Percentiles rank a stretch among this genome's conserved stretches.
These are phyloP conservation scores for Colletotrichum sp. DNA, from an alignment of 2,329 filamentous ascomycete genomes.

Conservation along the genomic window DNA sequence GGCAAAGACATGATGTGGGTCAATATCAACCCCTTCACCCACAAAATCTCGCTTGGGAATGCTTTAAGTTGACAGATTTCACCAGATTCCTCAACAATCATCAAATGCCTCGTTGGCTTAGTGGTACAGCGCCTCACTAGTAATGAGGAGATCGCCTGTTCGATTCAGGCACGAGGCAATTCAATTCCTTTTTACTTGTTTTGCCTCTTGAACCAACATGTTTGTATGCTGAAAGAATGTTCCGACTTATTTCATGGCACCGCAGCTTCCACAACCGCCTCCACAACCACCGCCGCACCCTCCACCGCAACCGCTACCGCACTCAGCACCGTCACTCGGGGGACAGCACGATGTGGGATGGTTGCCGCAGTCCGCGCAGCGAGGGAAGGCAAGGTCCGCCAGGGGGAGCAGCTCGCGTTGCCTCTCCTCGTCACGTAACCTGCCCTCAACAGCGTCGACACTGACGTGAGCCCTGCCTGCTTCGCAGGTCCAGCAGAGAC, in stretches of 20 bases:
- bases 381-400: constrained; percentile 1
- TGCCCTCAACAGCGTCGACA: not conserved
- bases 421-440: not conserved
- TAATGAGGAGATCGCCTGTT: constrained; percentile 10
- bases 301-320: constrained; percentile 13
- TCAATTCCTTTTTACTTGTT: not conserved
- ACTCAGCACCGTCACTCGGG: not conserved
- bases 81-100: accelerated
- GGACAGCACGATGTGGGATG: constrained; percentile 4
- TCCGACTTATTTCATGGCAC: constrained; percentile 6
- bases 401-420: not conserved
- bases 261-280: constrained; percentile 1
- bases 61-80: not conserved
- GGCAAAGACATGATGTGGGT: not conserved
- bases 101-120: constrained; percentile 13
- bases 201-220: not conserved
- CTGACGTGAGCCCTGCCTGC: constrained; percentile 22
- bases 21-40: not conserved
- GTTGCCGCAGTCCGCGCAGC: constrained; percentile 6
- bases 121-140: constrained; percentile 10
- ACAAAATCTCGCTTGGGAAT: not conserved
- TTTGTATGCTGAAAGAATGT: not conserved
- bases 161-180: constrained; percentile 17
- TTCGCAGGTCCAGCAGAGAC: constrained; percentile 42
- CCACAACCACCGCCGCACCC: constrained; percentile 14